Evolutionary conservation across 2,329 filamentous ascomycete species (phyloP).

Genomic region (Ophiostoma australiae): DNA sequence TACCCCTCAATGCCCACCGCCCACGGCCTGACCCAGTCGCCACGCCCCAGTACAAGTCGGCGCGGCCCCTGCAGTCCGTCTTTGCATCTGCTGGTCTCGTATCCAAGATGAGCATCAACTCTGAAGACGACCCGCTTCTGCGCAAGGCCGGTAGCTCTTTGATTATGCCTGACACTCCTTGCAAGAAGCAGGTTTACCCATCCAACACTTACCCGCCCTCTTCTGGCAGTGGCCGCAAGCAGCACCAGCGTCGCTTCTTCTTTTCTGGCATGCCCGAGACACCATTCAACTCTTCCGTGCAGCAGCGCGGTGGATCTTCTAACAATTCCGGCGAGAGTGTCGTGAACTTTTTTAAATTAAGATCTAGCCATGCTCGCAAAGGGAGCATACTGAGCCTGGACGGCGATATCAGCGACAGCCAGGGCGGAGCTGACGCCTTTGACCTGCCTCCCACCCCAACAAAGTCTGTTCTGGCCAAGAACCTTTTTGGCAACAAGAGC

Average conservation of each 20-base stretch:
- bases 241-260: constrained; percentile 50
- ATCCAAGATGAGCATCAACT: constrained; percentile 85
- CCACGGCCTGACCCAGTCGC: constrained; percentile 50
- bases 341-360: constrained; percentile 61
- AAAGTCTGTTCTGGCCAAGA: constrained; percentile 54
- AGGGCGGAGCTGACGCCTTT: constrained; percentile 44
- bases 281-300: constrained; percentile 60
- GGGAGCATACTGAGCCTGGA: constrained; percentile 78
- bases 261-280: constrained; percentile 77
- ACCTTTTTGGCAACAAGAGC: constrained; percentile 28
- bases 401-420: constrained; percentile 53
- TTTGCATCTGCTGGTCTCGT: constrained; percentile 94
- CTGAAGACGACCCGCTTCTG: constrained; percentile 58
- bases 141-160: constrained; percentile 51
- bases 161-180: constrained; percentile 88
- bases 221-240: constrained; percentile 56
- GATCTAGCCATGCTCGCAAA: constrained; percentile 44
- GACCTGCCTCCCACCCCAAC: constrained; percentile 93
- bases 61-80: constrained; percentile 71
- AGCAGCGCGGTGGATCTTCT: constrained; percentile 40
- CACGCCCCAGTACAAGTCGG: constrained; percentile 73
- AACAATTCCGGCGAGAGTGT: constrained; percentile 36
- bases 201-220: constrained; percentile 62
- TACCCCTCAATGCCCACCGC: constrained; percentile 59
- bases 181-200: constrained; percentile 73